These are phyloP conservation scores for Backusella mclennaniae DNA, from an alignment of 192 early-diverging fungal species.

Conservation along the genomic window DNA sequence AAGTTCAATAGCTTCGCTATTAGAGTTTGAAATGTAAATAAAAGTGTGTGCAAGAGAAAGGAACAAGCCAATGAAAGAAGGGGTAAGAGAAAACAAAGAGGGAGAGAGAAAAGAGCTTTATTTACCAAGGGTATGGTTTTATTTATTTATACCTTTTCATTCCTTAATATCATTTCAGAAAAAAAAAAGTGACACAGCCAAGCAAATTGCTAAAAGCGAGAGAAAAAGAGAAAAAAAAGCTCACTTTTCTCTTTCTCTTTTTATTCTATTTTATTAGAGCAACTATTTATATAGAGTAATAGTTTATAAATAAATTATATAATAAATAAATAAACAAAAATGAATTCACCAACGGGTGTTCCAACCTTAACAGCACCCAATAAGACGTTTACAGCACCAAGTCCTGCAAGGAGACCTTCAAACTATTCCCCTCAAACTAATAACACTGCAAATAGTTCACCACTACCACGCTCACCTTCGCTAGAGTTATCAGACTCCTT, in stretches of 20 bases:
- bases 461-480: slow-evolving; percentile 8
- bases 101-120: background rate
- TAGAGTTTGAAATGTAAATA: background rate
- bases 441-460: background rate
- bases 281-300: background rate
- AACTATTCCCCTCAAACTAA: background rate
- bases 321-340: background rate
- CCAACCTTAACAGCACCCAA: slow-evolving; percentile 9
- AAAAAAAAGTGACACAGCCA: slow-evolving; percentile 2
- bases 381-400: slow-evolving; percentile 12
- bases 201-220: background rate
- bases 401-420: slow-evolving; percentile 9
- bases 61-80: background rate
- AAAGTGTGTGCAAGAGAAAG: background rate
- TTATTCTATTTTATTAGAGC: background rate
- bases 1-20: background rate
- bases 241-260: background rate
- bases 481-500: slow-evolving; percentile 20
- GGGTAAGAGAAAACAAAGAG: background rate
- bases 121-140: background rate
- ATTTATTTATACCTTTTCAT: background rate
- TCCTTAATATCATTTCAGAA: background rate
- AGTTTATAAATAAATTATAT: background rate
- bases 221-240: slow-evolving; percentile 1
- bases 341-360: slow-evolving; percentile 1